Conservation (phyloP, 2,329 filamentous ascomycete genomes). For the Chalara sp. region DNA sequence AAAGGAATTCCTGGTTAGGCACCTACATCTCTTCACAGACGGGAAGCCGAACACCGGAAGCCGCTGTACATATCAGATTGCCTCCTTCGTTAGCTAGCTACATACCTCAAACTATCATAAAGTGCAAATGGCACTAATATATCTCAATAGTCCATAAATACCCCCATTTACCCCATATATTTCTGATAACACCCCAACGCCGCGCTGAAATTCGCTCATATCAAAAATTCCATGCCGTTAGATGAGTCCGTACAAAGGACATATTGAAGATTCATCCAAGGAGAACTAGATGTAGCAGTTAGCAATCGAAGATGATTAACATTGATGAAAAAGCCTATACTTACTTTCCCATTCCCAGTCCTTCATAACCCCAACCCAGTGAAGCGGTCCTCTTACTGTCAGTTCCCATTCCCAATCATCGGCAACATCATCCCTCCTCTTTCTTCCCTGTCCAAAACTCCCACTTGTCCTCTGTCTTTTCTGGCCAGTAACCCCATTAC, state of each 20-base stretch:
- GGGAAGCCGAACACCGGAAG: neutral
- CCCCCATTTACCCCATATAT: too few species aligned
- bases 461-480: conserved; percentile 7
- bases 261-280: neutral
- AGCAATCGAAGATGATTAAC: neutral
- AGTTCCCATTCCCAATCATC: conserved; percentile 48
- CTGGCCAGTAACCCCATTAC: conserved; percentile 19
- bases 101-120: too few species aligned
- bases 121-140: too few species aligned
- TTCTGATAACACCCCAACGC: neutral
- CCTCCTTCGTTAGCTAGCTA: too few species aligned
- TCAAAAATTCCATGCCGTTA: neutral
- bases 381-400: conserved; percentile 58
- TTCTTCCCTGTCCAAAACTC: conserved; percentile 4
- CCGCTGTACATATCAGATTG: neutral
- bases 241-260: neutral
- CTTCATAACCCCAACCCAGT: conserved; percentile 67
- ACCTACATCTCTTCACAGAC: neutral
- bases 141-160: too few species aligned
- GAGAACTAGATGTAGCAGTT: neutral
- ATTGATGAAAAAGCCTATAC: conserved; percentile 20
- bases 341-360: conserved; percentile 69
- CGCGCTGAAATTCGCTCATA: neutral
- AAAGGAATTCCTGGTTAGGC: neutral
- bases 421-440: conserved; percentile 21